Base-by-base conservation (phyloP, 495 filamentous ascomycete species). In the Cairneyella variabilis region DNA sequence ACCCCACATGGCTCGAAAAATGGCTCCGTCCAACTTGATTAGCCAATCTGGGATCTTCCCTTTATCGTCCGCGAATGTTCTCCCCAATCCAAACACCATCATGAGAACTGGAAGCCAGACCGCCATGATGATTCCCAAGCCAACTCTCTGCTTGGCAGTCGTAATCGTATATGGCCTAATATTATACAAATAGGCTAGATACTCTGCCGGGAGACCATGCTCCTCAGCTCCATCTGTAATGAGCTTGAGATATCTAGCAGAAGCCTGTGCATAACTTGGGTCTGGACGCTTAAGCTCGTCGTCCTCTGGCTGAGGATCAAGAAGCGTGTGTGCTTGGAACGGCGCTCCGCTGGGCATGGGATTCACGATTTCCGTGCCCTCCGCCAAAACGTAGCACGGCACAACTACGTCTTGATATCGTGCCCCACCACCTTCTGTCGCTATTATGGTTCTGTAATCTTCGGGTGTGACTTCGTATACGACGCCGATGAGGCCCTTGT, bases 391-490 rank as follows among this genome's bases (percentile, higher is more conserved):
- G 61, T 86, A 72, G 68, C 90, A 95, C 26, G 82, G 76, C 10
- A 96, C 81, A 0, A 90, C 64, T n/a, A 93, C 75, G 60, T 96
- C 91, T 46, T 83, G 74, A 69, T 98, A 98, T 12, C 81, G 73
- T 11, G 80, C 68, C 8, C 92, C 91, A 28, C 87, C 90, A 53
- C 92, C 92, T 66, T 98, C 93, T 2, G 90, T 96, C 3, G 84
- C 83, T 51, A 97, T 84, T 59, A 98, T 93, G 48, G 79, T 85
- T 2, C 84, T 81, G 64, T 86, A 98, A 73, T 98, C 93, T 6
- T 71, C 62, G 2, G 71, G 66, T 2, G 90, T 93, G 22, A 97
- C 85, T 70, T 97, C 90, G 75, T 98, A 98, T 28, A 97, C 93
- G 18, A 96, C 88, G 38, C 93, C 93, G 39, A 96, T 77, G 10